Evolutionary conservation across 306 rosid species (phyloP), one percentile per base, ranked within the genome.

Genomic region (Mucuna pruriens): DNA sequence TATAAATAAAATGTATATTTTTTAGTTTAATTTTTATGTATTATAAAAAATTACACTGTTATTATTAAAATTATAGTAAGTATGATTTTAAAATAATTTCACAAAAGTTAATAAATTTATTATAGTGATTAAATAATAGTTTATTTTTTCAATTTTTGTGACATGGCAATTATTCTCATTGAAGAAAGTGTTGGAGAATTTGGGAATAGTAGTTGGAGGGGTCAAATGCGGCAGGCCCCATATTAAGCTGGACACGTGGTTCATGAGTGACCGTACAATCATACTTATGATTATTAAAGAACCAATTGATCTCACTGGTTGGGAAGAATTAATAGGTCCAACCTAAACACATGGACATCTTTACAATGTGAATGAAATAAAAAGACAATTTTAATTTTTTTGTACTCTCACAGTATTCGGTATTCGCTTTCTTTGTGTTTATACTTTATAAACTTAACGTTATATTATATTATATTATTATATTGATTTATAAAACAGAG

Each of bases 221-320:
- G 80, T 69, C n/a, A 65, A 60, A 46, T 68, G 60, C 49, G 34
- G 31, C 20, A 48, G 64, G 85, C 77, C 67, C 85, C 85, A 81
- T 36, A n/a, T 1, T 44, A 65, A 38, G 74, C 63, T 71, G 74
- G 83, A 81, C 85, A 77, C 85, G 83, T 82, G 62, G 78, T 64
- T 11, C 38, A 22, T 66, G 11, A 5, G 0, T 17, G 51, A 5
- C 22, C 77, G 61, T 23, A 45, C 66, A 25, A 3, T 36, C 19
- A 55, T 9, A 33, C 60, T 46, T 72, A 20, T 45, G 54, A 55
- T 17, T 16, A 33, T 9, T 29, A 11, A 54, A 16, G 74, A 67
- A 81, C 81, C 74, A 48, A 68, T 45, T 73, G 75, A 71, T 62
- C 29, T 73, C 52, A n/a, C 49, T 67, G 17, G 31, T 26, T 10